These are phyloP conservation scores for Aspergillus neotritici DNA, from an alignment of 2,329 filamentous ascomycete species.

Conservation along the genomic window DNA sequence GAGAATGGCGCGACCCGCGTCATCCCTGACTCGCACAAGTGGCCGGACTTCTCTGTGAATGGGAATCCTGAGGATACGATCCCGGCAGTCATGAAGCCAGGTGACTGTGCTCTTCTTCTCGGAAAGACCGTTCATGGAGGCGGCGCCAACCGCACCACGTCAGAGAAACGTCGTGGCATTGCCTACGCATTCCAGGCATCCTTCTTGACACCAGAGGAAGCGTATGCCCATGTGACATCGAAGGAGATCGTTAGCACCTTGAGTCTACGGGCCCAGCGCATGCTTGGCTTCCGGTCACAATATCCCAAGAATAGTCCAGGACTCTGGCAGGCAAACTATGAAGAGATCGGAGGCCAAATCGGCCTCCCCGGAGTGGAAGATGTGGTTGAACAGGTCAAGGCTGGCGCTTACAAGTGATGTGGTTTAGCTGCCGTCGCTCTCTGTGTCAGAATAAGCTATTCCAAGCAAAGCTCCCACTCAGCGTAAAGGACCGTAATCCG, in stretches of 20 bases:
- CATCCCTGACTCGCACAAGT: constrained; percentile 1
- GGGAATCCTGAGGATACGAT: constrained; percentile 8
- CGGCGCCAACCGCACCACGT: constrained; percentile 9
- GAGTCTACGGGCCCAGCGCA: constrained; percentile 7
- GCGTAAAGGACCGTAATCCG: too few species aligned
- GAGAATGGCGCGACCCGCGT: constrained; percentile 4
- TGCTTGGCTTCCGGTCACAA: constrained; percentile 7
- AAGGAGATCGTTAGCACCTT: too few species aligned
- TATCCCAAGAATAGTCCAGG: constrained; percentile 4
- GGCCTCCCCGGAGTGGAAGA: too few species aligned
- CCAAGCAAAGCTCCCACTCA: too few species aligned
- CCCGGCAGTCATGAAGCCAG: constrained; percentile 14
- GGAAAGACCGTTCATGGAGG: constrained; percentile 16
- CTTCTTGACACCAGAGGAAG: constrained; percentile 16
- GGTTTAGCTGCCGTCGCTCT: too few species aligned
- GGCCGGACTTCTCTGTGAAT: neutral
- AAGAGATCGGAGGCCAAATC: too few species aligned
- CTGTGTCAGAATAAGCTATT: too few species aligned
- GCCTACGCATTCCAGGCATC: constrained; percentile 5
- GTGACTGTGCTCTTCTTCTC: constrained; percentile 11
- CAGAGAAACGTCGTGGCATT: constrained; percentile 9
- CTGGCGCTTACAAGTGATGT: too few species aligned
- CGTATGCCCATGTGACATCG: too few species aligned
- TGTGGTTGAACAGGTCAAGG: too few species aligned
- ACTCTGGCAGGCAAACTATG: too few species aligned